Evolutionary conservation across 805 yeast genomes (phyloP), one percentile per base, ranked within the genome.

Genomic region (Barnettozyma wickerhamii): DNA sequence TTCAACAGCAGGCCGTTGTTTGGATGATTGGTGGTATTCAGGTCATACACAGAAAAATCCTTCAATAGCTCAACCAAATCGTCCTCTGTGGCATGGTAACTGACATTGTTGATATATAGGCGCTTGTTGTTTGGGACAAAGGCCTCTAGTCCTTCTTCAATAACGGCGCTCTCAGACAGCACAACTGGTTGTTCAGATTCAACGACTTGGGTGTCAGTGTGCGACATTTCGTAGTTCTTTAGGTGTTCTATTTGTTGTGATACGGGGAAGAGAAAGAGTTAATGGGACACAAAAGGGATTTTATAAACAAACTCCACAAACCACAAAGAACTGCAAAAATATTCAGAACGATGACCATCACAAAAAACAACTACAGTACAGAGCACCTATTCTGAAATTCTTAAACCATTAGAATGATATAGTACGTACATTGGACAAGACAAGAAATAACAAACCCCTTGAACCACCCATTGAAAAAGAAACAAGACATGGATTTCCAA

Each of bases 31-130:
- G 26, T 23, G 26, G 26, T 21, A 4, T 14, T 18, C 7, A 17
- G 17, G 4, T 12, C 77, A 37, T 64, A 74, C 80, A 73, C 73
- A 4, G 69, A 60, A 50, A 61, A 74, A 1, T 61, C 71, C 32
- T 58, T 60, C 35, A 80, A 63, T 38, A 69, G 64, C 12, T 64
- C 70, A 29, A 53, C 56, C 31, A 81, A 63, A 33, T 77, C 81
- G 4, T 64, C 68, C 51, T 76, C 82, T n/a, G 76, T 68, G 10
- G 81, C 66, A 13, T 62, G 52, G 56, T 63, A 75, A 42, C 72
- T 69, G 41, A 81, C 65, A 56, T 81, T 81, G 42, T 74, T 71
- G 41, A 81, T 62, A 47, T 73, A 74, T 24, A 80, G 66, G 37
- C 81, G 69, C 34, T 51, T 61, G 18, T 55, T 40, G 35, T 39